Evolutionary conservation across 208 protist species (phyloP).

Genomic region (Trichomonas vaginalis): DNA sequence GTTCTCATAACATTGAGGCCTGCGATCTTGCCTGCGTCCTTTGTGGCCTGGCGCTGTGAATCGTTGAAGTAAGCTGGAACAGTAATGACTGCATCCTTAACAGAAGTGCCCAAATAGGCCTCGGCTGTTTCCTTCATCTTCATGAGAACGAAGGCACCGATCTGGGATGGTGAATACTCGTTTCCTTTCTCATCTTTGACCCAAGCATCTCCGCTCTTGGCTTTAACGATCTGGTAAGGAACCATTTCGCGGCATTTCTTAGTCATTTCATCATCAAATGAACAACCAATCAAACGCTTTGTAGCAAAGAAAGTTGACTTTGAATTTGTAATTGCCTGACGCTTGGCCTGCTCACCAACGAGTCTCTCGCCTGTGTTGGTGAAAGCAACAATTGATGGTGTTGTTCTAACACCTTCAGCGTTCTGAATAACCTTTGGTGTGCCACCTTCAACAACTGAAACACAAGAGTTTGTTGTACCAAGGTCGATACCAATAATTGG

Average conservation of each 20-base stretch:
- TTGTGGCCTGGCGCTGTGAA: slow-evolving; percentile 63
- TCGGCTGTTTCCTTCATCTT: slow-evolving; percentile 67
- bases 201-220: slow-evolving; percentile 74
- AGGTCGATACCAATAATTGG: slow-evolving; percentile 50
- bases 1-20: slow-evolving; percentile 50
- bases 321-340: background rate
- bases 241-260: slow-evolving; percentile 55
- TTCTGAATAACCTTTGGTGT: background rate
- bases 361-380: background rate
- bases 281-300: background rate
- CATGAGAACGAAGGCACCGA: slow-evolving; percentile 58
- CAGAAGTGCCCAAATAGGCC: slow-evolving; percentile 43
- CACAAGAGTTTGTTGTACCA: slow-evolving; percentile 28
- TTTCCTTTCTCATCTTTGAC: slow-evolving; percentile 47
- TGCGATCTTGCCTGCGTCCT: slow-evolving; percentile 58
- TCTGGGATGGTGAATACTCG: slow-evolving; percentile 48
- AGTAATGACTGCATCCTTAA: slow-evolving; percentile 50
- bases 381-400: background rate
- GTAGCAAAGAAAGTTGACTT: background rate
- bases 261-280: slow-evolving; percentile 28
- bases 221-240: slow-evolving; percentile 78
- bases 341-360: background rate
- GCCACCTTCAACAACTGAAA: background rate
- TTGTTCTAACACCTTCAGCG: background rate
- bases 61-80: slow-evolving; percentile 64